Evolutionary conservation across 345 rosid genomes (phyloP).

Genomic region (Salix purpurea): DNA sequence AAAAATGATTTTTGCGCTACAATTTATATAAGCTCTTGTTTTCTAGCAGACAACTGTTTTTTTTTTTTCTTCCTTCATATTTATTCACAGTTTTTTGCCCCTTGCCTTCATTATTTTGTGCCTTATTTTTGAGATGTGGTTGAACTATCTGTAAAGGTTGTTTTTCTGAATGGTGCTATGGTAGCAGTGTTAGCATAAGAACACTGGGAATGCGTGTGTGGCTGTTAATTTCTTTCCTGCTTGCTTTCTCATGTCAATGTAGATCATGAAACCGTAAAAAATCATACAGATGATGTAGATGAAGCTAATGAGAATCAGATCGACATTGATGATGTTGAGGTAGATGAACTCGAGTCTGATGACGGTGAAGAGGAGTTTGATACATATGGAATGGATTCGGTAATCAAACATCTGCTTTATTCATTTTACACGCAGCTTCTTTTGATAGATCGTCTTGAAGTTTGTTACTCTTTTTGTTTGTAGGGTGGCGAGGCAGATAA

Average conservation of each 20-base stretch:
- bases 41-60: not conserved
- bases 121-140: not conserved
- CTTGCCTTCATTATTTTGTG: not conserved
- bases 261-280: conserved; percentile 3
- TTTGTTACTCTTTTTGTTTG: conserved; percentile 3
- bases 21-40: not conserved
- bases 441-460: not conserved
- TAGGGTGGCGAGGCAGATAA: conserved; percentile 63
- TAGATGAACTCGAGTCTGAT: conserved; percentile 44
- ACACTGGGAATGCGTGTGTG: not conserved
- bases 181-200: not conserved
- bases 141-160: not conserved
- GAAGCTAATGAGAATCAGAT: conserved; percentile 37
- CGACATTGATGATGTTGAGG: conserved; percentile 39
- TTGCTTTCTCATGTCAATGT: not conserved
- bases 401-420: conserved; percentile 18
- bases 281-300: conserved; percentile 22
- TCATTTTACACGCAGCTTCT: not conserved
- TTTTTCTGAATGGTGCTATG: not conserved
- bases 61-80: not conserved
- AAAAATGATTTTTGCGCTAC: not conserved
- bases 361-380: conserved; percentile 66
- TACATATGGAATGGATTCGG: conserved; percentile 57
- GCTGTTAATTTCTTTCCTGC: not conserved
- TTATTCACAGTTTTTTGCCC: not conserved